Evolutionary conservation across 257 asterid species (phyloP), one percentile per base, ranked within the genome.

Genomic region (Nicotiana tomentosiformis): DNA sequence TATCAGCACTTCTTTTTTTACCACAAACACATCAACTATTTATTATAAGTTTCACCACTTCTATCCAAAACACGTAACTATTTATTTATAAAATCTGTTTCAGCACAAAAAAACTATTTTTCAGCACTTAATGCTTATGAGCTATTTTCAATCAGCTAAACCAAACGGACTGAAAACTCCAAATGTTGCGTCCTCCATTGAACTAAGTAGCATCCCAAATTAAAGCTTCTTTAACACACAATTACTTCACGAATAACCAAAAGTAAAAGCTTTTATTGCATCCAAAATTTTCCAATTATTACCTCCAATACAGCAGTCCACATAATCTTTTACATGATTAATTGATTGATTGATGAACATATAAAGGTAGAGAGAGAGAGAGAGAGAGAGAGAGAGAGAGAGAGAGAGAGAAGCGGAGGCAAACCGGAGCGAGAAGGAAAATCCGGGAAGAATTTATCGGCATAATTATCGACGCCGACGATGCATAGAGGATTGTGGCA

Each of bases 401-500:
- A 46, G 12, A 70, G 17, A 70, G 17, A 46, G 78, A 72, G 53
- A 78, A 80, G 84, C 32, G 39, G 60, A 15, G 37, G 20, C 82
- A 57, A 62, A 91, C 98, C 98, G 86, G 96, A 86, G 80, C 86
- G 90, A 30, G 56, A 51, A 17, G 78, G 53, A 49, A 66, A 66
- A 62, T 78, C 12, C 1, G 91, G 84, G 76, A 85, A 89, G 90
- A 87, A 91, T 80, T 91, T 94, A 62, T 92, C 97, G 82, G 95
- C 94, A 85, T 90, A 90, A 15, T 98, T 87, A 83, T 94, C 99
- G 82, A 89, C 89, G 81, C 98, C 96, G 80, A 85, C 91, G 92
- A 96, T 84, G 89, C 92, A 91, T 81, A 96, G 95, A 86, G 89
- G 84, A 82, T 92, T 92, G 55, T 92, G 99, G 90, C 99, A 96